Base-by-base conservation (phyloP, 1,284 basidiomycete species). In the Pseudozyma sp. region DNA sequence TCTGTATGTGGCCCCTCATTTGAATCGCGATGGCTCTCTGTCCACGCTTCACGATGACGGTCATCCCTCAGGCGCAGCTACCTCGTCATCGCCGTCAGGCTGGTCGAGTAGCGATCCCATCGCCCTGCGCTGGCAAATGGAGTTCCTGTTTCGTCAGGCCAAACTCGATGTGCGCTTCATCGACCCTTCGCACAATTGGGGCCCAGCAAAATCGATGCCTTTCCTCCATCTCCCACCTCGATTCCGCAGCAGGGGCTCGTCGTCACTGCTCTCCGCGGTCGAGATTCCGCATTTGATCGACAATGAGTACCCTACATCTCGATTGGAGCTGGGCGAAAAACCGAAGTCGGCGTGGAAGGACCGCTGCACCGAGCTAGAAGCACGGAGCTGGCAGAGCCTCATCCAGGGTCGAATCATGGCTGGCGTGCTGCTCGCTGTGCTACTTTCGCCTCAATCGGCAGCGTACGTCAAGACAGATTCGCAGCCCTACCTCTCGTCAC, bases 101-200 rank as follows among this genome's bases (percentile, higher is more conserved):
- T 82, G 81, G 81, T 69, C 78, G 0, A 81, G 79, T 51, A 68
- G 71, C 14, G 80, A 82, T 31, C 79, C 81, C 0, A 69, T 76
- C 14, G 70, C 77, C 10, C 58, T 82, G 13, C 66, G 75, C 7
- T 81, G 79, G 80, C 81, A 82, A 49, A 74, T 82, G 65, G 76
- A 79, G 53, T 60, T 81, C 19, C 24, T 75, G 7, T 75, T 80
- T 31, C 74, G 78, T 7, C 47, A 46, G 7, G 69, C 68, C 24
- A 65, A 71, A 16, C 73, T 75, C 37, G 68, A 77, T 3, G 69
- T 70, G 24, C 60, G 59, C 29, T 72, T 73, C 43, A 56, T 79
- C 52, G 56, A 67, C 16, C 78, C 70, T 11, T 64, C 74, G 14
- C 50, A 69, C 37, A 76, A 74, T 42, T 78, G 78, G 78, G 68